These are phyloP conservation scores for Zoysia pacifica DNA, from an alignment of 176 grass and related monocot genomes.

Conservation along the genomic window DNA sequence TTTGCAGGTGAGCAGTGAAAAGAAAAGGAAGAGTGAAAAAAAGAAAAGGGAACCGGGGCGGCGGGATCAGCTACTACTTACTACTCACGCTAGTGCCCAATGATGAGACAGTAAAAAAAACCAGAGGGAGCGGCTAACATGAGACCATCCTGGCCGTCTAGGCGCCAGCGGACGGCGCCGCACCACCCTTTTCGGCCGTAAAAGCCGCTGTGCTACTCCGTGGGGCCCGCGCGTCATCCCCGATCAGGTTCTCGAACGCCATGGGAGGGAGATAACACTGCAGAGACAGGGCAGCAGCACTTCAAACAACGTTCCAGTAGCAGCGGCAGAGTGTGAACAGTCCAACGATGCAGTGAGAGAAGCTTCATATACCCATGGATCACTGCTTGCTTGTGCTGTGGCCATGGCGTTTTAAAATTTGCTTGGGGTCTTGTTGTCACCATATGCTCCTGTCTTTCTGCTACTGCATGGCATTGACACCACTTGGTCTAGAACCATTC, in stretches of 20 bases:
- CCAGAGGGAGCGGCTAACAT: neutral
- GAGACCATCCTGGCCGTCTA: slow-evolving; percentile 50
- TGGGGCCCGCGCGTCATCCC: neutral
- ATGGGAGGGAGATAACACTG: neutral
- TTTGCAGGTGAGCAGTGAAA: slow-evolving; percentile 18
- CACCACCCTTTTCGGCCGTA: slow-evolving; percentile 5
- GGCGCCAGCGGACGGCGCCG: slow-evolving; percentile 41
- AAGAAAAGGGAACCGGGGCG: neutral
- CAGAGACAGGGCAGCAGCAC: neutral
- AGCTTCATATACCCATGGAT: slow-evolving; percentile 35
- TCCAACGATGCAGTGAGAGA: slow-evolving; percentile 33
- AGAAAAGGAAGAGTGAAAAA: neutral
- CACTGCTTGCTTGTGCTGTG: neutral
- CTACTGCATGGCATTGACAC: slow-evolving; percentile 36
- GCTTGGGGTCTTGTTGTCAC: slow-evolving; percentile 32
- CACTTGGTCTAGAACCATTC: slow-evolving; percentile 53
- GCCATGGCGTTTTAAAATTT: slow-evolving; percentile 34
- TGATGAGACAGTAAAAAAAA: slow-evolving; percentile 30
- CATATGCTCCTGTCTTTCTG: slow-evolving; percentile 19
- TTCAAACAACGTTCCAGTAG: neutral
- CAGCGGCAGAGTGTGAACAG: neutral
- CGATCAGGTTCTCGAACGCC: slow-evolving; percentile 10
- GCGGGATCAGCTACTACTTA: neutral
- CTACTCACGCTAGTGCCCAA: neutral
- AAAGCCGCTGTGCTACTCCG: slow-evolving; percentile 15